phyloP scores from a whole-genome alignment of 192 early-diverging fungal genomes.

The Spizellomyces punctatus region DNA sequence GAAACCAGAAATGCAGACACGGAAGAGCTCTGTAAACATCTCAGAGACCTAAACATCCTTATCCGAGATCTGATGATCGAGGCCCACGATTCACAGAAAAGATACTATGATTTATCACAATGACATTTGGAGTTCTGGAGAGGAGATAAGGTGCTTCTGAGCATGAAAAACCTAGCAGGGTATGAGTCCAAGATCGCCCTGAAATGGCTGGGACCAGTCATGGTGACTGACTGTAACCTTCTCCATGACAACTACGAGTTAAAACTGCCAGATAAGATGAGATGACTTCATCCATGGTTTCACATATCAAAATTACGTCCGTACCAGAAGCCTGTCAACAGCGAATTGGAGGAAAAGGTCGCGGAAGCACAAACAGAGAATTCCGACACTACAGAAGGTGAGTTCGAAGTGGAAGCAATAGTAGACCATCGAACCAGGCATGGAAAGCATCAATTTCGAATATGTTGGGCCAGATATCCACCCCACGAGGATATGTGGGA shows the following conservation, averaged over 20 bases:
- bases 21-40: not conserved
- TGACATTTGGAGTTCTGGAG: not conserved
- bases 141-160: not conserved
- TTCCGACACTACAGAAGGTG: no score
- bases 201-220: not conserved
- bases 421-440: conserved; percentile 13
- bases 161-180: not conserved
- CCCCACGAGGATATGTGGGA: no score
- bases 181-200: not conserved
- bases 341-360: no score
- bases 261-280: not conserved
- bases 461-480: no score
- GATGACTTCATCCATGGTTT: conserved; percentile 1
- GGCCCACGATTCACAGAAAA: not conserved
- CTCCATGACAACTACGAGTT: not conserved
- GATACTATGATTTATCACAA: not conserved
- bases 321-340: not conserved
- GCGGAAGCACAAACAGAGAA: not conserved
- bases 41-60: not conserved
- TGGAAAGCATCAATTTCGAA: no score
- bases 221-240: not conserved
- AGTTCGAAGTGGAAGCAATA: not conserved
- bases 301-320: not conserved
- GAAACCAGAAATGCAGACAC: not conserved
- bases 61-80: not conserved